These are phyloP conservation scores for Malus hybrid DNA, from an alignment of 331 rosid genomes.

Conservation along the genomic window DNA sequence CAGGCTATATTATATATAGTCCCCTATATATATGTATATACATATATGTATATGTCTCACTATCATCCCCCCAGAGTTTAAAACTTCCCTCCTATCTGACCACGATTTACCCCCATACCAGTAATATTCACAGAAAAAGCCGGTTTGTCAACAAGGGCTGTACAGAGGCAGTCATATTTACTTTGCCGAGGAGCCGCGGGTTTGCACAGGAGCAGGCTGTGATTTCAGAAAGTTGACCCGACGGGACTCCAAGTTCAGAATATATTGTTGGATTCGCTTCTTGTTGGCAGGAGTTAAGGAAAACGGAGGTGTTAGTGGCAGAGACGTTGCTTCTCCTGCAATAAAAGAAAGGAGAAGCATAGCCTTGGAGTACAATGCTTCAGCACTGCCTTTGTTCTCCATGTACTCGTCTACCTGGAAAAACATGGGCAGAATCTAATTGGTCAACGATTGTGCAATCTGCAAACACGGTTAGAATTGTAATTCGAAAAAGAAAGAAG, in stretches of 20 bases:
- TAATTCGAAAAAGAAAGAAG: neutral
- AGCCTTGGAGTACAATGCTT: slow-evolving; percentile 68
- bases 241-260: slow-evolving; percentile 39
- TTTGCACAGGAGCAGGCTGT: slow-evolving; percentile 28
- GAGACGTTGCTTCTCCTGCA: slow-evolving; percentile 62
- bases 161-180: slow-evolving; percentile 26
- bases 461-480: neutral
- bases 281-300: slow-evolving; percentile 34
- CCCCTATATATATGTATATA: neutral
- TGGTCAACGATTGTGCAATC: neutral
- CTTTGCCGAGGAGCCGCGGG: slow-evolving; percentile 13
- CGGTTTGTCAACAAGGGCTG: slow-evolving; percentile 27
- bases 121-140: slow-evolving; percentile 15
- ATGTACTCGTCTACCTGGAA: slow-evolving; percentile 66
- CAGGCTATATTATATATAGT: neutral
- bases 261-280: slow-evolving; percentile 62
- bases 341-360: slow-evolving; percentile 70
- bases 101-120: neutral
- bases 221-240: slow-evolving; percentile 31
- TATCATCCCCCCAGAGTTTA: slow-evolving; percentile 14
- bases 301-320: slow-evolving; percentile 73
- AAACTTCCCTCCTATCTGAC: slow-evolving; percentile 9
- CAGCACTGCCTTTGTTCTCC: slow-evolving; percentile 50
- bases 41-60: neutral
- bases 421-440: neutral